Evolutionary conservation across 108 stramenopile genomes (phyloP).

Genomic region (Nitzschia palea): DNA sequence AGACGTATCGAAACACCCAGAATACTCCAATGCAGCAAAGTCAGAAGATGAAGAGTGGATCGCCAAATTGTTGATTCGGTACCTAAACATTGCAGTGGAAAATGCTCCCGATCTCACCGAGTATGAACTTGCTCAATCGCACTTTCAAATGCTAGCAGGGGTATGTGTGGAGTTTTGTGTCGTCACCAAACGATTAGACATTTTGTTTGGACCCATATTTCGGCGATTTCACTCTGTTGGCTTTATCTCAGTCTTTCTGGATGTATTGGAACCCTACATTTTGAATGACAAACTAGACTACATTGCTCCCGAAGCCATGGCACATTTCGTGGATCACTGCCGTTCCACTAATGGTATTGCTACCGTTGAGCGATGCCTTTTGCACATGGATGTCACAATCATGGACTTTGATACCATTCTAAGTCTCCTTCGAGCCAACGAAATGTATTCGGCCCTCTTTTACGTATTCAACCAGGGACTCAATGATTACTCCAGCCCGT

Average conservation of each 20-base stretch:
- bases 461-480: slow-evolving; percentile 81
- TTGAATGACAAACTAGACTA: slow-evolving; percentile 79
- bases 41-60: slow-evolving; percentile 88
- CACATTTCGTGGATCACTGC: slow-evolving; percentile 81
- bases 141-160: slow-evolving; percentile 92
- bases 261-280: slow-evolving; percentile 89
- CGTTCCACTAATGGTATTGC: slow-evolving; percentile 72
- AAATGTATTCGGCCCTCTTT: slow-evolving; percentile 79
- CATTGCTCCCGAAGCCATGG: slow-evolving; percentile 88
- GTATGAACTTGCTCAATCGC: slow-evolving; percentile 74
- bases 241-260: slow-evolving; percentile 70
- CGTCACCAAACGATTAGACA: slow-evolving; percentile 79
- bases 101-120: slow-evolving; percentile 77
- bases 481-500: slow-evolving; percentile 74
- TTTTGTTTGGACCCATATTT: slow-evolving; percentile 86
- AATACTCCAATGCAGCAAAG: slow-evolving; percentile 9
- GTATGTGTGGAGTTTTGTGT: slow-evolving; percentile 92
- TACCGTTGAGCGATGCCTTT: slow-evolving; percentile 85
- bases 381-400: slow-evolving; percentile 85
- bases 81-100: slow-evolving; percentile 85
- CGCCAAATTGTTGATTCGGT: slow-evolving; percentile 79
- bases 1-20: slow-evolving; percentile 46
- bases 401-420: slow-evolving; percentile 89
- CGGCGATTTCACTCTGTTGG: slow-evolving; percentile 71
- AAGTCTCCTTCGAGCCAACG: slow-evolving; percentile 68